phyloP scores from a whole-genome alignment of 1,139 yeast genomes.

The Debaryomyces subglobosus region DNA sequence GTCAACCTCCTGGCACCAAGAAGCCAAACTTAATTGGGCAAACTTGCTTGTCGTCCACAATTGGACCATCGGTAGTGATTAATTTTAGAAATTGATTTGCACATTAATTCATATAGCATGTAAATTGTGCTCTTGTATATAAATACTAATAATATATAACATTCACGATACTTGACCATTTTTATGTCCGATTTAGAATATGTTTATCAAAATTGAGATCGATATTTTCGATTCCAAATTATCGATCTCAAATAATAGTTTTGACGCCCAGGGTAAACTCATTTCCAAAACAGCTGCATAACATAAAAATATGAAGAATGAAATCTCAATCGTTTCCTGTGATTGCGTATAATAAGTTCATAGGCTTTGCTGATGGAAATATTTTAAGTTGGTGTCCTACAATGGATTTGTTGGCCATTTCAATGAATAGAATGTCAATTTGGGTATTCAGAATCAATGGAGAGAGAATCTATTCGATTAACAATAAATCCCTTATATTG shows the following conservation, averaged over 20 bases:
- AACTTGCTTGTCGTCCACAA: constrained; percentile 68
- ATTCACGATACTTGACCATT: background rate
- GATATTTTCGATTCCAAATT: background rate
- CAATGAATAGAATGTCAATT: constrained; percentile 50
- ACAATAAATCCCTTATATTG: constrained; percentile 37
- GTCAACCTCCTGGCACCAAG: constrained; percentile 60
- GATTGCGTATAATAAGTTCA: constrained; percentile 22
- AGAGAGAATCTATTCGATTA: constrained; percentile 55
- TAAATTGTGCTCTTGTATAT: constrained; percentile 12
- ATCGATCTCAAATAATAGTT: constrained; percentile 3
- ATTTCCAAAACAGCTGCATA: background rate
- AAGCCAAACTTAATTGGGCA: constrained; percentile 74
- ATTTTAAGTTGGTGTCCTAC: constrained; percentile 58
- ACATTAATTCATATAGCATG: background rate
- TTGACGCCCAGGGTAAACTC: constrained; percentile 5
- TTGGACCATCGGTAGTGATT: constrained; percentile 81
- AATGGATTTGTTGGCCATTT: constrained; percentile 54
- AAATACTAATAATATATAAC: constrained; percentile 6
- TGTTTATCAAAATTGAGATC: background rate
- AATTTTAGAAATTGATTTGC: constrained; percentile 36
- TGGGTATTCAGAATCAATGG: constrained; percentile 60
- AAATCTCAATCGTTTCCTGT: background rate
- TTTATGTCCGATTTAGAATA: background rate
- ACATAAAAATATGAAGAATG: constrained; percentile 6
- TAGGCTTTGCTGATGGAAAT: constrained; percentile 45